Evolutionary conservation across 108 stramenopile species (phyloP), one percentile per base, ranked within the genome.

Genomic region (Fistulifera pelliculosa): DNA sequence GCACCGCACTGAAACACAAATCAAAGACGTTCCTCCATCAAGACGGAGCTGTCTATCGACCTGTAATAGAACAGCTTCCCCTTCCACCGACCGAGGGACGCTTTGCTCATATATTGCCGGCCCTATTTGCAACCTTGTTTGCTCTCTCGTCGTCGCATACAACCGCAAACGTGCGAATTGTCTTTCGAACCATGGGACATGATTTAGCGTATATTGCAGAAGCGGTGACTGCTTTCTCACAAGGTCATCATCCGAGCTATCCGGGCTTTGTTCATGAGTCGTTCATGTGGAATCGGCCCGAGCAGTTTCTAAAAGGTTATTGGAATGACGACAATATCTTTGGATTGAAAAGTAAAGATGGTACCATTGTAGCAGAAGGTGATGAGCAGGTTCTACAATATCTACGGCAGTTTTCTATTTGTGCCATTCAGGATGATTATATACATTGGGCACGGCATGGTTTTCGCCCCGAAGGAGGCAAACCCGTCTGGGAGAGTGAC

Each of bases 401-500:
- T 18, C 57, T 91, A 41, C 47, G 70, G 2, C 54, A 52, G 38
- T 50, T 28, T 13, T 44, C 57, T 1, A 59, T 91, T 14, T 81
- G 76, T 70, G 90, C 85, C 0, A 85, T 91, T 16, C 81, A 75
- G 60, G 91, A 89, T 64, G 75, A 84, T 54, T 93, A 93, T 65
- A 47, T 38, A 0, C 79, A 71, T 56, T 93, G 91, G 91, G 64
- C 58, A 38, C 26, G 55, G n/a, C 54, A 87, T 25, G 41, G 69
- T 8, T 77, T 62, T 42, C 49, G 60, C 31, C 91, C 91, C 0
- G 81, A 70, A 60, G 75, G 83, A 0, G 91, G 91, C 18, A 93
- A 93, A 47, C 91, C 91, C 0, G 72, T 93, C n/a, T 93, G 91
- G 91, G 27, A 16, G 31, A 16, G 25, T 31, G 23, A 52, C 38